Percentiles rank a stretch among this genome's conserved stretches.
Evolutionary conservation across 2,329 filamentous ascomycete species (phyloP).

Genomic region (Fusarium musae): DNA sequence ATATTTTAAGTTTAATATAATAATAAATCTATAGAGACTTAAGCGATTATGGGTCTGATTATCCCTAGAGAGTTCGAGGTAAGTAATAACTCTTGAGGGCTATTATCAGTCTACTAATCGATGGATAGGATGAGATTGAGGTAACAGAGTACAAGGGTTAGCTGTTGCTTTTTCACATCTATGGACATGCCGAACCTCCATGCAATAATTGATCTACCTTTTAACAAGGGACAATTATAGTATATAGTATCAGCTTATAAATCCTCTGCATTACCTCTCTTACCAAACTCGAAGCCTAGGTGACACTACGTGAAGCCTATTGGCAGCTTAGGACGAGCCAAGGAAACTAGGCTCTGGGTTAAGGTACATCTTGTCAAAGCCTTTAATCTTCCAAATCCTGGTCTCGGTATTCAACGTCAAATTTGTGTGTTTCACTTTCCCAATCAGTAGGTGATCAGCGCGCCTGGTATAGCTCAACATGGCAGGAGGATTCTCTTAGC

Average conservation of each 20-base stretch:
- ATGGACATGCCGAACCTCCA: accelerated
- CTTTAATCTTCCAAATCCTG: neutral
- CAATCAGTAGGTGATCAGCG: neutral
- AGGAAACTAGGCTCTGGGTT: neutral
- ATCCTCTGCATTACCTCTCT: no score
- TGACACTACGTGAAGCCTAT: accelerated
- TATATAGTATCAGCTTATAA: no score
- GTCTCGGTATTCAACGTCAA: neutral
- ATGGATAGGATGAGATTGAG: neutral
- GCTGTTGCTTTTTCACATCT: neutral
- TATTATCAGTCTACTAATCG: neutral
- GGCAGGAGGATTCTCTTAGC: neutral
- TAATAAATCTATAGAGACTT: no score
- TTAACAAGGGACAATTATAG: accelerated
- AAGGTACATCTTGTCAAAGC: neutral
- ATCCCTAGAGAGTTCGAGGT: neutral
- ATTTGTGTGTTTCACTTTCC: neutral
- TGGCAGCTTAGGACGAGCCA: neutral
- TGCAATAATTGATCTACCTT: neutral
- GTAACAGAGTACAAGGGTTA: neutral
- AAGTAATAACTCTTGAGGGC: accelerated
- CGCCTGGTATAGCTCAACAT: neutral
- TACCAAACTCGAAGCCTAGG: accelerated
- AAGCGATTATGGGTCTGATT: neutral
- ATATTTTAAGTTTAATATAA: no score